Base-by-base conservation (phyloP, 306 rosid genomes). In the Cotoneaster glaucophyllus region DNA sequence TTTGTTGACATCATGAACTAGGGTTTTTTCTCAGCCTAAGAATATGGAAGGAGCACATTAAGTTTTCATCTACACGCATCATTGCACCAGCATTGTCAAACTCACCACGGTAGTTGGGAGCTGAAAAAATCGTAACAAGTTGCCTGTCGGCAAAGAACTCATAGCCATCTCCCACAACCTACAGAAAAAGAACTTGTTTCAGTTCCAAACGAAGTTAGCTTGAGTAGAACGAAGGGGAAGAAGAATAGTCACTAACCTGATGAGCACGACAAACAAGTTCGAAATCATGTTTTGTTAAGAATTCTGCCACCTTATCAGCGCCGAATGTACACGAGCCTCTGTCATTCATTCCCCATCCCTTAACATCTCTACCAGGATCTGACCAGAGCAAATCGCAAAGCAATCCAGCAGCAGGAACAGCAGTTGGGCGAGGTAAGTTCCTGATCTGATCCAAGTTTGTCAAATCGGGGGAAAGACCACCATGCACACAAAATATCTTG, bases 341-440 rank as follows among this genome's bases (percentile, higher is more conserved):
- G 61, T 87, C 96, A 82, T 93, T 93, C 96, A 90, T 84, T 77
- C 96, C 95, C 98, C 98, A 93, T 69, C 98, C 98, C 69, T 90
- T 87, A 81, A 87, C 91, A 77, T 90, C 96, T 84, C 85, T 84
- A 67, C 85, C 88, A 22, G 98, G 98, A 82, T 93, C 98, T 1
- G 98, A 90, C 98, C 98, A 93, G 71, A 93, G 98, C 87, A 93
- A 85, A 85, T 93, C 98, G 77, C 98, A 93, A 15, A 93, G 98
- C 84, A 93, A 80, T 64, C 98, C 98, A n/a, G n/a, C n/a, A n/a
- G n/a, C n/a, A 1, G 98, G 98, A 80, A 93, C 71, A 43, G 83
- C 88, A 62, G 86, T 86, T 25, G 98, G 96, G 71, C 98, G 98
- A 45, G 89, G 67, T 24, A 93, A 75, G 74, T 72, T 84, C 79